Evolutionary conservation across 495 filamentous ascomycete genomes (phyloP), one percentile per base, ranked within the genome.

Genomic region (Pyrenula aspistea): DNA sequence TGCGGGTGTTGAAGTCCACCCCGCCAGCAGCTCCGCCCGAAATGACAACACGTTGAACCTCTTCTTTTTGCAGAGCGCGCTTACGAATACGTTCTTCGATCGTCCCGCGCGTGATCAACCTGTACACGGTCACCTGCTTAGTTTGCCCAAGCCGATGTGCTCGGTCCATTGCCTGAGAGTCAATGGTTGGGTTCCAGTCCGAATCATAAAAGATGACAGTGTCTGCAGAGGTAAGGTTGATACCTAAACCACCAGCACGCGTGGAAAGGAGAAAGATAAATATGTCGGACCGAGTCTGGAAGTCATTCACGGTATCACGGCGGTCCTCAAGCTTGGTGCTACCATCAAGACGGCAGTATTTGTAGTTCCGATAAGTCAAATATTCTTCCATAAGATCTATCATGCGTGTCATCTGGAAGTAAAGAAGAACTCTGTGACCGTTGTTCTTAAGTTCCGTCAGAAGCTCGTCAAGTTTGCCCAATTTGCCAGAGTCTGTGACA

Each of bases 321-420:
- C 93, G 85, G 69, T 98, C 94, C 63, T 97, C 93, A 56, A 98
- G 79, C 68, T 96, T 98, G n/a, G 93, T 97, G 25, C 90, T 95
- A 65, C 93, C 93, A 62, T 98, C 93, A 25, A 98, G 81, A 20
- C 93, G 87, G 58, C 92, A 91, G 73, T 97, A 98, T 68, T 95
- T 95, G 83, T 94, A 96, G 71, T 96, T 96, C 61, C 93, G 86
- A 73, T 96, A 97, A 2, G 93, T 97, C 48, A 99, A 78, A 65
- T 97, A 99, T 70, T 99, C 93, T 64, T 99, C 93, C 86, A 96
- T 96, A 36, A 99, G 74, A 65, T 99, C 93, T 65, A 99, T 97
- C 93, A 99, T 99, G 62, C 88, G 85, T n/a, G 93, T 99, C 93
- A 99, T 99, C 73, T 99, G 93, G 85, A 99, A 99, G 76, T 99